These are phyloP conservation scores for Mrakia gelida DNA, from an alignment of 768 basidiomycete species.

Conservation along the genomic window DNA sequence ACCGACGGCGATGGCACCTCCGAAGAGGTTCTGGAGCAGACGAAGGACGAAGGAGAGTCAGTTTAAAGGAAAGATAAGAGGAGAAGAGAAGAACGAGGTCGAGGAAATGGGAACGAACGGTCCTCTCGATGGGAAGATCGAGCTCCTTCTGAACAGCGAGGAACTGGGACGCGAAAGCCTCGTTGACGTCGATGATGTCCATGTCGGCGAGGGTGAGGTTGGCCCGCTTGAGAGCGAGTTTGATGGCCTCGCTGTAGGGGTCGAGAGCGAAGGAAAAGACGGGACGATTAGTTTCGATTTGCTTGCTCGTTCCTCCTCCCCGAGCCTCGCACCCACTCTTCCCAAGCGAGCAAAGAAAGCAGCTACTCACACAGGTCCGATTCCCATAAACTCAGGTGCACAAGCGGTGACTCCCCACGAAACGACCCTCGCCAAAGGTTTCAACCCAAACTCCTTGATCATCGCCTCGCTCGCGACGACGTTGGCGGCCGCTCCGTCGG, in stretches of 20 bases:
- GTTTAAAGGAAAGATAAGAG: background rate
- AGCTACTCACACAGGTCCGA: constrained; percentile 44
- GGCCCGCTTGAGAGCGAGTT: constrained; percentile 10
- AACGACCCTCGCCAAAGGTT: constrained; percentile 45
- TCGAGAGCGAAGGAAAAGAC: background rate
- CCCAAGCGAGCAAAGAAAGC: too few relatives aligned
- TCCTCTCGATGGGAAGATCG: constrained; percentile 42
- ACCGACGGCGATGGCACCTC: constrained; percentile 47
- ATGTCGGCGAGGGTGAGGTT: constrained; percentile 42
- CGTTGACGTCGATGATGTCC: constrained; percentile 45
- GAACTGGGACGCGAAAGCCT: constrained; percentile 49
- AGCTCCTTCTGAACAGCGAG: constrained; percentile 46
- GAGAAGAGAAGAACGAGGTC: background rate
- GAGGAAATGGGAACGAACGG: constrained; percentile 7
- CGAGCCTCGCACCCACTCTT: background rate
- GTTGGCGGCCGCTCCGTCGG: constrained; percentile 48
- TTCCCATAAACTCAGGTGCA: constrained; percentile 48
- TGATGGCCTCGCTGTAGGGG: constrained; percentile 13
- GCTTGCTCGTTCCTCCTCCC: background rate
- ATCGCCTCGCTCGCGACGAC: constrained; percentile 46
- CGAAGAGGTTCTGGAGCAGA: constrained; percentile 37
- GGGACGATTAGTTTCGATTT: background rate
- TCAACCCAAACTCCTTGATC: constrained; percentile 42
- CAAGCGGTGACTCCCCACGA: constrained; percentile 47
- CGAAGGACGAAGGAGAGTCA: background rate